phyloP scores from a whole-genome alignment of 805 yeast genomes.

The Pichia deserticola region DNA sequence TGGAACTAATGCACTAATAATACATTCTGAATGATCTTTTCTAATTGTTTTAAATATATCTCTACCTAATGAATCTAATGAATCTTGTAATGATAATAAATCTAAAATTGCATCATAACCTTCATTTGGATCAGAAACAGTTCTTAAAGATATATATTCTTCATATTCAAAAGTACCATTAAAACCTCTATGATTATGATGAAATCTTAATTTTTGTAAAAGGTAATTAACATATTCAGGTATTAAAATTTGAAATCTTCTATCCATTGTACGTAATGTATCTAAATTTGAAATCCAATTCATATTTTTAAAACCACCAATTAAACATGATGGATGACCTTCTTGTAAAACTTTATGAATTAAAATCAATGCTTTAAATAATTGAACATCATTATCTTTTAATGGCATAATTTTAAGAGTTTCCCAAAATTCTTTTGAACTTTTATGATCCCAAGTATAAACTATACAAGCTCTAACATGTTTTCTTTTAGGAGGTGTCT shows the following conservation, averaged over 20 bases:
- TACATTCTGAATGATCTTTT: constrained; percentile 59
- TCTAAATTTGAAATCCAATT: constrained; percentile 74
- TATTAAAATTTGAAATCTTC: constrained; percentile 63
- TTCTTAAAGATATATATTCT: constrained; percentile 81
- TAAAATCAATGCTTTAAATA: constrained; percentile 78
- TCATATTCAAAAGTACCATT: constrained; percentile 95
- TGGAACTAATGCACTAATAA: constrained; percentile 82
- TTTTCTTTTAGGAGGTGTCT: constrained; percentile 89
- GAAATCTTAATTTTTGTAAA: constrained; percentile 71
- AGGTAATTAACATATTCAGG: constrained; percentile 68
- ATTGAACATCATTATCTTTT: constrained; percentile 72
- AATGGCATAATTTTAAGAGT: constrained; percentile 72
- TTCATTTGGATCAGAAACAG: constrained; percentile 90
- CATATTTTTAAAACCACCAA: constrained; percentile 71
- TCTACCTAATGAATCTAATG: constrained; percentile 70
- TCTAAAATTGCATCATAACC: constrained; percentile 88
- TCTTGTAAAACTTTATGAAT: constrained; percentile 93
- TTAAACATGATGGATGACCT: constrained; percentile 83
- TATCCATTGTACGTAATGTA: constrained; percentile 41
- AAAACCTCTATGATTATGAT: constrained; percentile 77
- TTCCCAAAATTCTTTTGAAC: constrained; percentile 79
- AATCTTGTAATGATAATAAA: constrained; percentile 78
- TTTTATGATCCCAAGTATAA: constrained; percentile 92
- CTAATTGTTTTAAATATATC: constrained; percentile 58
- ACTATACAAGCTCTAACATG: constrained; percentile 95